Conservation (phyloP, 441 rosid species). For the Pelargonium cotyledonis region DNA sequence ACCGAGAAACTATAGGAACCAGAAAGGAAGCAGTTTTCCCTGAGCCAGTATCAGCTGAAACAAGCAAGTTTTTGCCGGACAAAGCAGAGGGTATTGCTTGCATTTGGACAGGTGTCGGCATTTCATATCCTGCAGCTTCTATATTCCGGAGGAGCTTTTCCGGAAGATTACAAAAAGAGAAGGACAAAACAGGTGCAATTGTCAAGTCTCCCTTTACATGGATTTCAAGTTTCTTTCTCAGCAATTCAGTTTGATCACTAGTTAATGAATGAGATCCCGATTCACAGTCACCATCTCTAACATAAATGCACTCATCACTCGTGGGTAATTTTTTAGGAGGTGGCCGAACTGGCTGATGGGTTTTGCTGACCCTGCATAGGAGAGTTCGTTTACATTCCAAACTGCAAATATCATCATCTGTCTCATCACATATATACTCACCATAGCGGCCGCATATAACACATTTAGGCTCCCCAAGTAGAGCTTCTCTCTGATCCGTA, state of each 20-base stretch:
- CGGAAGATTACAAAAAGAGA: constrained; percentile 55
- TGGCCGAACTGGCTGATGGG: constrained; percentile 18
- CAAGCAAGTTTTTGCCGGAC: constrained; percentile 57
- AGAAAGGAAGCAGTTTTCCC: constrained; percentile 88
- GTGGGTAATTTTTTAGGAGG: constrained; percentile 39
- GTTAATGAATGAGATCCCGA: constrained; percentile 24
- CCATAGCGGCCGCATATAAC: constrained; percentile 75
- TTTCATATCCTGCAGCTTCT: constrained; percentile 59
- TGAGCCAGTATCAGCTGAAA: constrained; percentile 78
- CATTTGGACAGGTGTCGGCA: constrained; percentile 86
- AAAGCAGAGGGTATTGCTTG: constrained; percentile 79
- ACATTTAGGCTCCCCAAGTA: constrained; percentile 65
- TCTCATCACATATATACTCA: constrained; percentile 77
- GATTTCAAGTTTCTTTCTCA: constrained; percentile 67
- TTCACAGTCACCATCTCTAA: constrained; percentile 37
- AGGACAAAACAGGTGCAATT: constrained; percentile 57
- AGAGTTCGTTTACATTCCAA: constrained; percentile 67
- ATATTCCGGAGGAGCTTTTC: constrained; percentile 58
- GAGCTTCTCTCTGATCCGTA: constrained; percentile 66
- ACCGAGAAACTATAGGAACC: constrained; percentile 59
- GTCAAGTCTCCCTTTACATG: constrained; percentile 43
- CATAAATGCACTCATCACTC: constrained; percentile 72
- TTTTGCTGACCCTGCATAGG: constrained; percentile 26
- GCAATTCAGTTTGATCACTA: constrained; percentile 34
- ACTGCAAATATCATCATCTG: constrained; percentile 81